These are phyloP conservation scores for Coix lacrymajobi DNA, from an alignment of 176 grass and related monocot genomes.

Conservation along the genomic window DNA sequence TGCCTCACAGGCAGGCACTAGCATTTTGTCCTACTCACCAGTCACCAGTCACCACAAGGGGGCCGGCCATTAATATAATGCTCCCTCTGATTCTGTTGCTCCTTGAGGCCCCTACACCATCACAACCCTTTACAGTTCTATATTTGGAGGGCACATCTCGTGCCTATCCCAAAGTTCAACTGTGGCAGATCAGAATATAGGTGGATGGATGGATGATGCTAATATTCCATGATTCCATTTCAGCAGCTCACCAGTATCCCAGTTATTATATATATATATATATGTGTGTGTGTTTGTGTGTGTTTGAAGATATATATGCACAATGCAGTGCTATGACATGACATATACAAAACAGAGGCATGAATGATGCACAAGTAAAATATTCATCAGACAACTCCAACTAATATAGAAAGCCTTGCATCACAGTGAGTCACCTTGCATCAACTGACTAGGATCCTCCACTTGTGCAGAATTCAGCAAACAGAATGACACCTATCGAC, in stretches of 20 bases:
- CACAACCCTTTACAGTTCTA: slow-evolving; percentile 34
- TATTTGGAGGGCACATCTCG: slow-evolving; percentile 49
- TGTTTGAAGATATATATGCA: neutral
- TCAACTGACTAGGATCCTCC: slow-evolving; percentile 26
- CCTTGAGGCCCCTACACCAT: slow-evolving; percentile 36
- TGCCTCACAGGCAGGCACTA: slow-evolving; percentile 58
- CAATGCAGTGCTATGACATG: slow-evolving; percentile 19
- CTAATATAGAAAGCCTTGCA: slow-evolving; percentile 22
- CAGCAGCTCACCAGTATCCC: slow-evolving; percentile 45
- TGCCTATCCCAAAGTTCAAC: slow-evolving; percentile 55
- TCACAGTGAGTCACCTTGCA: slow-evolving; percentile 35
- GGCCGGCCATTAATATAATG: slow-evolving; percentile 36
- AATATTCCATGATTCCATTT: slow-evolving; percentile 49
- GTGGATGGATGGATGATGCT: slow-evolving; percentile 18
- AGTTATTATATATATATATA: slow-evolving; percentile 37
- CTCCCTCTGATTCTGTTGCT: slow-evolving; percentile 43
- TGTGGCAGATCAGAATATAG: slow-evolving; percentile 35
- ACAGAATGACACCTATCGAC: slow-evolving; percentile 50
- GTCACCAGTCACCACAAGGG: slow-evolving; percentile 29
- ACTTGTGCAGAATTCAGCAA: slow-evolving; percentile 49
- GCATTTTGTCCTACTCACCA: slow-evolving; percentile 54
- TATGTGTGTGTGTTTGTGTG: too few relatives aligned
- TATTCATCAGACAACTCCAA: slow-evolving; percentile 34
- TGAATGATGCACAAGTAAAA: slow-evolving; percentile 33
- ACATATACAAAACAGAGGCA: slow-evolving; percentile 37